Base-by-base conservation (phyloP, 495 filamentous ascomycete genomes). In the Aspergillus incahuasiensis region DNA sequence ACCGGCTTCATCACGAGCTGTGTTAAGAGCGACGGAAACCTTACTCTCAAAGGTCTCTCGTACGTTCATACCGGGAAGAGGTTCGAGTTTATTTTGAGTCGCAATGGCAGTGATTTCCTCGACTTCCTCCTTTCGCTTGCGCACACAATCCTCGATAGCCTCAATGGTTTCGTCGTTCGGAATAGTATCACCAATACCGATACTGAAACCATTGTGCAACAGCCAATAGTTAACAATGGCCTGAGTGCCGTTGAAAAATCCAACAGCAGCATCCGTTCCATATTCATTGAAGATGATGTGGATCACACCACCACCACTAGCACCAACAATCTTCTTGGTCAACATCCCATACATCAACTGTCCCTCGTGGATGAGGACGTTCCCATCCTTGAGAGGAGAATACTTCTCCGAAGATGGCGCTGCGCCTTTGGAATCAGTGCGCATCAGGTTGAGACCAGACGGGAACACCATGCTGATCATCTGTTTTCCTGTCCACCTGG, bases 401-500 rank as follows among this genome's bases (percentile, higher is more conserved):
- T 80, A 80, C 40, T 79, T 82, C 63, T 82, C 77, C 6, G 74
- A 71, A 30, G 73, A 63, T 4, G 76, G 68, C 16, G 80, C 75
- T 39, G 76, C 75, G 21, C 82, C 82, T 55, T 79, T 82, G 12
- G 32, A 35, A 12, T 76, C 73, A 30, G 77, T 70, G 59, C 88
- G 85, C 28, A 84, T 64, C 24, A 97, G 80, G 64, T 95, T 97
- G 58, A 97, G 82, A 50, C 89, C 90, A 40, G 82, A 75, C 9
- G 92, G 94, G 56, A 99, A 88, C 47, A 91, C 83, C 80, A 99
- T 82, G 73, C 91, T 95, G 63, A 94, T 85, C 54, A 99, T 86
- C 73, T 99, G 94, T 72, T 99, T 99, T 61, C 94, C 94, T n/a
- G 95, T 96, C 94, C 94, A 99, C 56, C 89, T 82, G 16, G 95